These are phyloP conservation scores for Cubamyces lactineus DNA, from an alignment of 768 basidiomycete genomes.

Conservation along the genomic window DNA sequence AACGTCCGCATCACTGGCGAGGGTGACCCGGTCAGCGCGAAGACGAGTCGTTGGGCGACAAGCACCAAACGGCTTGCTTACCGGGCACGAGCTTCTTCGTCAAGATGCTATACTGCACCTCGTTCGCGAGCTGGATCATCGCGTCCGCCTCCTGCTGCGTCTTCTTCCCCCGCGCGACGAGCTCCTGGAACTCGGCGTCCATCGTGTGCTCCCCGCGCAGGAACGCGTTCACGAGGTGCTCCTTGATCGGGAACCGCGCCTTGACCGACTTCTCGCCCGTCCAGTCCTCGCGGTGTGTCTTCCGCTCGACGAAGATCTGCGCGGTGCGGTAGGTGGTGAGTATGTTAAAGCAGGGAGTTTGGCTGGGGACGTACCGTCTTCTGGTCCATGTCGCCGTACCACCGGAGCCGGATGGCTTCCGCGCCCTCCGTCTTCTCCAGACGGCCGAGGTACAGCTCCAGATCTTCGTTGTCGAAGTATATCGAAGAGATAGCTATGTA, in stretches of 20 bases:
- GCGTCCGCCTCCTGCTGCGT: conserved; percentile 85
- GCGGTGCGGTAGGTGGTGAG: too few species aligned
- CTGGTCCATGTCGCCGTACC: conserved; percentile 90
- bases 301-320: conserved; percentile 86
- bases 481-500: conserved; percentile 87
- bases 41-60: too few species aligned
- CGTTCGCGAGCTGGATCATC: conserved; percentile 96
- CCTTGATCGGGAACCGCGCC: conserved; percentile 94
- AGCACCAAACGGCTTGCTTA: conserved; percentile 38
- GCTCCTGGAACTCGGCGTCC: conserved; percentile 88
- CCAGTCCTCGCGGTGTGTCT: conserved; percentile 98
- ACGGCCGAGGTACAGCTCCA: conserved; percentile 95
- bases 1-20: conserved; percentile 97
- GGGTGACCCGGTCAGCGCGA: too few species aligned
- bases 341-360: too few species aligned
- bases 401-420: conserved; percentile 92
- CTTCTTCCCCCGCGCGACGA: conserved; percentile 91
- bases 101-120: conserved; percentile 90
- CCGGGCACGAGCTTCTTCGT: conserved; percentile 84
- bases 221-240: conserved; percentile 91
- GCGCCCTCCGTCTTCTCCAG: conserved; percentile 99
- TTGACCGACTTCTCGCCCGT: conserved; percentile 99
- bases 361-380: conserved; percentile 63
- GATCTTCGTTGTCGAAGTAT: conserved; percentile 95
- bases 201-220: conserved; percentile 88